A percentile compares a stretch with the other conserved stretches of the same genome.
Evolutionary conservation across 2,329 filamentous ascomycete genomes (phyloP).

Genomic region (Periconia digitata): DNA sequence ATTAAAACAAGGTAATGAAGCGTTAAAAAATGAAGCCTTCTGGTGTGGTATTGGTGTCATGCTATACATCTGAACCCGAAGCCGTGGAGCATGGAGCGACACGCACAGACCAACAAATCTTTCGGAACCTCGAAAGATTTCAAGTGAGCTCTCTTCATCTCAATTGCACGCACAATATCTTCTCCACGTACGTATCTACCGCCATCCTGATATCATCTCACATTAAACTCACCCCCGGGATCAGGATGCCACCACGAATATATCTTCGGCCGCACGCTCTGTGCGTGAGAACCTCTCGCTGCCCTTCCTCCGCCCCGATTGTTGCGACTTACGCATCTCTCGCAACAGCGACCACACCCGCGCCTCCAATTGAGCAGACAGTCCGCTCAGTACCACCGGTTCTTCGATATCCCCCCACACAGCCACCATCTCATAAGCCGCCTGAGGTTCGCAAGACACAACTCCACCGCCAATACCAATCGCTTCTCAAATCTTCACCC

Average conservation of each 20-base stretch:
- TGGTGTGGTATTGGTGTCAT: background rate
- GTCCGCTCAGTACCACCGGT: slow-evolving; percentile 49
- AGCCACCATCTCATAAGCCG: slow-evolving; percentile 85
- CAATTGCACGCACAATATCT: slow-evolving; percentile 29
- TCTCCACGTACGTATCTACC: slow-evolving; percentile 25
- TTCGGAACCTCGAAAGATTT: slow-evolving; percentile 32
- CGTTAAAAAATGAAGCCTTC: background rate
- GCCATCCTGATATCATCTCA: background rate
- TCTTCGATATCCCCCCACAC: slow-evolving; percentile 61
- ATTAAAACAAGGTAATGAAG: background rate
- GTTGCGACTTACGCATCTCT: slow-evolving; percentile 53
- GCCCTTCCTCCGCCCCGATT: slow-evolving; percentile 25
- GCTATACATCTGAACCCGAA: background rate
- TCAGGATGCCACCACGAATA: slow-evolving; percentile 44
- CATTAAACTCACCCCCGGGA: background rate
- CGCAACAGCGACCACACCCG: slow-evolving; percentile 54
- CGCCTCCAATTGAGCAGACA: slow-evolving; percentile 55
- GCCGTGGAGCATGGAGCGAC: slow-evolving; percentile 8
- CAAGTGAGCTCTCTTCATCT: slow-evolving; percentile 17
- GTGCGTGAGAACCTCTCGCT: slow-evolving; percentile 26
- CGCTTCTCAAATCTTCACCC: slow-evolving; percentile 80
- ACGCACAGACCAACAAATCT: slow-evolving; percentile 27
- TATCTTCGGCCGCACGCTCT: slow-evolving; percentile 34
- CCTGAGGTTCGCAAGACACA: slow-evolving; percentile 89
- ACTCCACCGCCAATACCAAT: slow-evolving; percentile 82